phyloP scores from a whole-genome alignment of 768 basidiomycete genomes.

The Jaapia argillacea region DNA sequence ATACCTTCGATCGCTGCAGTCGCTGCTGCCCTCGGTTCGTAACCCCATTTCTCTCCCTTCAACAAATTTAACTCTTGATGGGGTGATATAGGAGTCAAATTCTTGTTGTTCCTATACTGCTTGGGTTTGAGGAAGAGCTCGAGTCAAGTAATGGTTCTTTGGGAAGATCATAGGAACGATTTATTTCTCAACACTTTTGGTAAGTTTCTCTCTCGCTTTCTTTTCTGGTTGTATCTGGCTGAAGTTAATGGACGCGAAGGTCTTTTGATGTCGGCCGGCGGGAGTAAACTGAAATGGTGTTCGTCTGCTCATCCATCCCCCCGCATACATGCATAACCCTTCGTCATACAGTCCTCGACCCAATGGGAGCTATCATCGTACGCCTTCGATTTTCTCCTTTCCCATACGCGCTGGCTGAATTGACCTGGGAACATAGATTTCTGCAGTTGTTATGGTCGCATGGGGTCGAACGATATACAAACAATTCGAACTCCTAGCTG shows the following conservation, averaged over 20 bases:
- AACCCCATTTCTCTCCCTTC: not conserved
- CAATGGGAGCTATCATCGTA: constrained; percentile 68
- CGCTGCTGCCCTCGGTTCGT: constrained; percentile 65
- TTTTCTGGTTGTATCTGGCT: constrained; percentile 3
- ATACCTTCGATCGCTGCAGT: constrained; percentile 81
- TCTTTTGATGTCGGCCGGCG: constrained; percentile 75
- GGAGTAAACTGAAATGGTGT: constrained; percentile 80
- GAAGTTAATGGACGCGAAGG: constrained; percentile 37
- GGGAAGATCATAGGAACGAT: constrained; percentile 96
- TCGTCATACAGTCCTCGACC: constrained; percentile 50
- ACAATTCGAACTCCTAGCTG: constrained; percentile 83
- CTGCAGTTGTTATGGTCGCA: constrained; percentile 64
- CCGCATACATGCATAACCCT: not conserved
- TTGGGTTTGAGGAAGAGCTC: constrained; percentile 66
- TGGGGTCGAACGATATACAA: constrained; percentile 71
- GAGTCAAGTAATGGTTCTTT: constrained; percentile 90
- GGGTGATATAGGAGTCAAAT: constrained; percentile 61
- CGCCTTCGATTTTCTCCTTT: constrained; percentile 16
- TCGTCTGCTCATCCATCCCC: constrained; percentile 21
- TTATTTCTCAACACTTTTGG: constrained; percentile 77
- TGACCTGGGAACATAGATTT: constrained; percentile 39
- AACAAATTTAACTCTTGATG: constrained; percentile 1
- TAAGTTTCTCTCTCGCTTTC: constrained; percentile 18
- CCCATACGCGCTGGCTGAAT: not conserved
- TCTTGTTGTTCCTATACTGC: constrained; percentile 83